Percentiles rank a stretch among this genome's conserved stretches.
Evolutionary conservation across 2,329 filamentous ascomycete genomes (phyloP).

Genomic region (Aureobasidium zeae): DNA sequence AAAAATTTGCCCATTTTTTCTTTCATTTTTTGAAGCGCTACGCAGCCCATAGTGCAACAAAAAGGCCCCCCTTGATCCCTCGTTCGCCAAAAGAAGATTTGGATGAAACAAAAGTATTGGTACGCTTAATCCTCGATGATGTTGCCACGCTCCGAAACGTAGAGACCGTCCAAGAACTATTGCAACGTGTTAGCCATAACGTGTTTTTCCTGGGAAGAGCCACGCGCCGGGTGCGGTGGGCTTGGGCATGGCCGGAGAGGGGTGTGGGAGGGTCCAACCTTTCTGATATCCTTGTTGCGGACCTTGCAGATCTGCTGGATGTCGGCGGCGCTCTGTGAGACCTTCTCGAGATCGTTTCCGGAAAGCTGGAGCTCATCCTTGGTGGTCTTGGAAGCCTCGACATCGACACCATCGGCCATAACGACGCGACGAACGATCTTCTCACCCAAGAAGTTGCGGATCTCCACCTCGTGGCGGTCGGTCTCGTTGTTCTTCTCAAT

Average conservation of each 20-base stretch:
- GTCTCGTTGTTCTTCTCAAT: conserved; percentile 93
- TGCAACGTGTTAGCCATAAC: conserved; percentile 2
- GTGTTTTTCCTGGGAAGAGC: background rate
- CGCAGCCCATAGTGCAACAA: conserved; percentile 16
- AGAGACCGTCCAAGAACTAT: conserved; percentile 96
- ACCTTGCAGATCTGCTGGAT: conserved; percentile 99
- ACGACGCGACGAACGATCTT: conserved; percentile 92
- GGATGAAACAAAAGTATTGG: conserved; percentile 15
- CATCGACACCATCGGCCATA: conserved; percentile 84
- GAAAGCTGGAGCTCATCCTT: conserved; percentile 95
- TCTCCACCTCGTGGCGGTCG: conserved; percentile 84
- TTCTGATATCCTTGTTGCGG: conserved; percentile 99
- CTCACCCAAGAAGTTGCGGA: conserved; percentile 98
- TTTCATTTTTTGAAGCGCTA: conserved; percentile 16
- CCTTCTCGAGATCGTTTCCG: conserved; percentile 93
- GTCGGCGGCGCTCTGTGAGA: conserved; percentile 96
- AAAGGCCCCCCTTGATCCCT: conserved; percentile 14
- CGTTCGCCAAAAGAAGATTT: conserved; percentile 16
- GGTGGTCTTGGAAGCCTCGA: conserved; percentile 79
- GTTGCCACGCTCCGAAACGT: conserved; percentile 98
- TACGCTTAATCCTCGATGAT: conserved; percentile 57
- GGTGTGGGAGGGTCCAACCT: conserved; percentile 35
- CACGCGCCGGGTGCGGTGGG: background rate
- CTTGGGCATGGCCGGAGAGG: conserved; percentile 41
- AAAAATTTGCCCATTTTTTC: conserved; percentile 17